These are phyloP conservation scores for Nissolia schottii DNA, from an alignment of 306 rosid species.

Conservation along the genomic window DNA sequence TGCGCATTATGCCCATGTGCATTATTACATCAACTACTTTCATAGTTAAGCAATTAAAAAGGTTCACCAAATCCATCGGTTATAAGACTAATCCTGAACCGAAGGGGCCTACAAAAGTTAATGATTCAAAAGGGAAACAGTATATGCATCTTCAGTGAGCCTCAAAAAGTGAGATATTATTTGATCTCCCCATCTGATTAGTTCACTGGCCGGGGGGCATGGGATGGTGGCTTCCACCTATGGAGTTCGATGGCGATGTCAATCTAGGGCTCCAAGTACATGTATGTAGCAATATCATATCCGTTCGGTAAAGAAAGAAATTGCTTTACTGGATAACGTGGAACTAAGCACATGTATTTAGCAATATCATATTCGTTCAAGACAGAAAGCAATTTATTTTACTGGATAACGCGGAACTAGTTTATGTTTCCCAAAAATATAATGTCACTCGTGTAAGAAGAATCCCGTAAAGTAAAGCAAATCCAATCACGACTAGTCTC, in stretches of 20 bases:
- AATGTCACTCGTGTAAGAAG: background rate
- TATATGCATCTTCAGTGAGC: conserved; percentile 30
- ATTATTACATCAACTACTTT: background rate
- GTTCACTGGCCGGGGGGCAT: conserved; percentile 28
- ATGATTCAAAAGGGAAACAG: conserved; percentile 26
- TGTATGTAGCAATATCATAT: too few relatives aligned
- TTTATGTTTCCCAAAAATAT: background rate
- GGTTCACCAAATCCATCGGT: conserved; percentile 12
- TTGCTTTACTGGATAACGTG: too few relatives aligned
- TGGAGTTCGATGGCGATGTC: conserved; percentile 20
- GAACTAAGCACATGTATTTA: too few relatives aligned
- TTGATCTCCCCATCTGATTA: conserved; percentile 20
- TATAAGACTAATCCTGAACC: conserved; percentile 3
- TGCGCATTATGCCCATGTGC: background rate
- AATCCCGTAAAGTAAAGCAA: background rate
- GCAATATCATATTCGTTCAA: too few relatives aligned
- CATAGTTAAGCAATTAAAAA: conserved; percentile 26
- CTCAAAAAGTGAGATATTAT: conserved; percentile 30
- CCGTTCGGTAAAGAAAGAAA: too few relatives aligned
- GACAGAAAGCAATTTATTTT: too few relatives aligned
- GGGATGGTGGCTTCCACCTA: conserved; percentile 41
- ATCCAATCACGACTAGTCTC: too few relatives aligned
- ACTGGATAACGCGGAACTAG: background rate
- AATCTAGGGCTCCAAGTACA: conserved; percentile 33
- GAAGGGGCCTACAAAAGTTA: conserved; percentile 36